A percentile compares a stretch with the other conserved stretches of the same genome.
These are phyloP conservation scores for Trametes elegans DNA, from an alignment of 768 basidiomycete genomes.

Conservation along the genomic window DNA sequence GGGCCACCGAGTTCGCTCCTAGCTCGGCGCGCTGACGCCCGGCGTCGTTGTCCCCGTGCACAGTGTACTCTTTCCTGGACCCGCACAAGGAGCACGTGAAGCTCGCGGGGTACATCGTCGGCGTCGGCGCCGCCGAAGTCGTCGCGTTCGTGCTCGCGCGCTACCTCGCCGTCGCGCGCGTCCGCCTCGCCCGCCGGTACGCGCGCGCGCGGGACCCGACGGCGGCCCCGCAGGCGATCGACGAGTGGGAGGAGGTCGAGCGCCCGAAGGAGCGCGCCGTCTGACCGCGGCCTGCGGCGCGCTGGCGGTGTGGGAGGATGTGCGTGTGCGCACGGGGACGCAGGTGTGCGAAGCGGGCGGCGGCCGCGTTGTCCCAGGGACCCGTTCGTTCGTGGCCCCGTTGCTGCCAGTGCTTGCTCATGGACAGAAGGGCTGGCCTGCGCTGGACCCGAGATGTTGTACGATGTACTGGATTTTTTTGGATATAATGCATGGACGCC, in stretches of 20 bases:
- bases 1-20: not conserved
- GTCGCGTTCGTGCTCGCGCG: constrained; percentile 53
- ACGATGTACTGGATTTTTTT: not conserved
- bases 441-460: not conserved
- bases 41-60: not conserved
- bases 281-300: not conserved
- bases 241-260: constrained; percentile 48
- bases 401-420: too few relatives aligned
- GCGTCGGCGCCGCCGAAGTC: constrained; percentile 50
- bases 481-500: not conserved
- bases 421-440: too few relatives aligned
- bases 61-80: constrained; percentile 68
- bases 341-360: not conserved
- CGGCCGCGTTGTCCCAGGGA: too few relatives aligned
- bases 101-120: constrained; percentile 62
- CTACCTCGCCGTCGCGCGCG: constrained; percentile 39
- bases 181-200: constrained; percentile 24
- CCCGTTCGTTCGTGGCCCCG: too few relatives aligned
- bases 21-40: not conserved
- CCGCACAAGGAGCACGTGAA: constrained; percentile 41
- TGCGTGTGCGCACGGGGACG: not conserved
- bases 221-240: constrained; percentile 29
- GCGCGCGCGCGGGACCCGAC: constrained; percentile 7
- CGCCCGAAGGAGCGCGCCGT: constrained; percentile 14
- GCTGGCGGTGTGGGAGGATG: not conserved